phyloP scores from a whole-genome alignment of 139 green algal species.

The Closterium sp. region DNA sequence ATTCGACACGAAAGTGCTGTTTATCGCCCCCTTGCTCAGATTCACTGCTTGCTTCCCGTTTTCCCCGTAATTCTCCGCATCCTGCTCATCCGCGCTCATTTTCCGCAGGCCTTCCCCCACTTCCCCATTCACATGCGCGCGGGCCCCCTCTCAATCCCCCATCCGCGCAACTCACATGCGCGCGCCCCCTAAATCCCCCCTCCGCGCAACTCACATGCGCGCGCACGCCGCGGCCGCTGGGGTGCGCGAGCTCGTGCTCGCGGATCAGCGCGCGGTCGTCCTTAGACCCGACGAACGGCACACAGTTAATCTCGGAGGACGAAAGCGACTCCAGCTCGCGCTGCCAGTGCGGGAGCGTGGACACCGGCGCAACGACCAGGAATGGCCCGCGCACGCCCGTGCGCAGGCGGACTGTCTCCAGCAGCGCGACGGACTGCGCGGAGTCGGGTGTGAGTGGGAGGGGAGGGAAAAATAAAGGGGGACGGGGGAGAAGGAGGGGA shows the following conservation, averaged over 20 bases:
- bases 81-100: too few relatives aligned
- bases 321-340: constrained; percentile 85
- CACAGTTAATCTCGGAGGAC: constrained; percentile 63
- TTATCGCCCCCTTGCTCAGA: not conserved
- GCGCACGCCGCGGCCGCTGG: not conserved
- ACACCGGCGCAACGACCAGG: constrained; percentile 88
- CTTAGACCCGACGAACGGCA: constrained; percentile 71
- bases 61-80: too few relatives aligned
- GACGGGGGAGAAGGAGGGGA: not conserved
- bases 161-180: not conserved
- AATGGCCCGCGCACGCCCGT: constrained; percentile 69
- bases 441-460: not conserved
- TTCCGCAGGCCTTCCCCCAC: not conserved
- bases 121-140: not conserved
- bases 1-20: not conserved
- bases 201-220: not conserved
- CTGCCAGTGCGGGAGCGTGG: constrained; percentile 90
- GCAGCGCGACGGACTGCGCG: constrained; percentile 61
- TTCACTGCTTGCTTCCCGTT: not conserved
- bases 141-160: not conserved
- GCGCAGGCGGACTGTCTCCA: constrained; percentile 69
- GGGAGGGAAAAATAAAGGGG: not conserved
- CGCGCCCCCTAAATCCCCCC: not conserved
- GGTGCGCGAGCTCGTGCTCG: constrained; percentile 67
- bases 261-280: constrained; percentile 60